Evolutionary conservation across 2,329 filamentous ascomycete genomes (phyloP).

Genomic region (Fusarium kyushuense): DNA sequence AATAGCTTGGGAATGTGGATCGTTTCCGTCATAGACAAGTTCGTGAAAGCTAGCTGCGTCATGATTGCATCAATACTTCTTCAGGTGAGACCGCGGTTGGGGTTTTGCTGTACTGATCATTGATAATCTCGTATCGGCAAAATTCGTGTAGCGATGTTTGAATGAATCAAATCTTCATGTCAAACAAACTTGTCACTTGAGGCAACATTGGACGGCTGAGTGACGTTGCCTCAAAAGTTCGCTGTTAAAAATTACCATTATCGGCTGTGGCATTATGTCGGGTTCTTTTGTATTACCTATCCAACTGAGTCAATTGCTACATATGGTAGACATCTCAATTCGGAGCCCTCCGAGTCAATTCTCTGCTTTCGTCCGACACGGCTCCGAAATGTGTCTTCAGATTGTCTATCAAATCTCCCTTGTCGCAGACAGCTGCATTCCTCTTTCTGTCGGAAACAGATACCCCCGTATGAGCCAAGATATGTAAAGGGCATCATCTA

Average conservation of each 20-base stretch:
- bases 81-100: not conserved
- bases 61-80: conserved; percentile 6
- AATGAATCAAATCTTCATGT: not conserved
- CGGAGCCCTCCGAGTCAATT: not conserved
- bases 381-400: conserved; percentile 26
- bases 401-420: conserved; percentile 62
- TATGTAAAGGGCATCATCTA: conserved; percentile 59
- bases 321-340: not conserved
- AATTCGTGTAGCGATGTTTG: not conserved
- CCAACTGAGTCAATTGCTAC: not conserved
- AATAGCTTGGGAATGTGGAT: not conserved
- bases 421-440: conserved; percentile 66
- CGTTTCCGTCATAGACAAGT: not conserved
- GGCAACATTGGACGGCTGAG: not conserved
- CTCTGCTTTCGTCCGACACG: not conserved
- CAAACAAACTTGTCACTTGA: conserved; percentile 1
- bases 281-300: not conserved
- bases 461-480: conserved; percentile 52
- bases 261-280: not conserved
- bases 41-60: conserved; percentile 14
- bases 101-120: not conserved
- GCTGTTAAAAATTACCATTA: conserved; percentile 7
- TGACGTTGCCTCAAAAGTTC: not conserved
- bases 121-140: conserved; percentile 1
- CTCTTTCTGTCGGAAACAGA: conserved; percentile 60